These are phyloP conservation scores for Ophiostoma novo-ulmi DNA, from an alignment of 2,329 filamentous ascomycete genomes.

Conservation along the genomic window DNA sequence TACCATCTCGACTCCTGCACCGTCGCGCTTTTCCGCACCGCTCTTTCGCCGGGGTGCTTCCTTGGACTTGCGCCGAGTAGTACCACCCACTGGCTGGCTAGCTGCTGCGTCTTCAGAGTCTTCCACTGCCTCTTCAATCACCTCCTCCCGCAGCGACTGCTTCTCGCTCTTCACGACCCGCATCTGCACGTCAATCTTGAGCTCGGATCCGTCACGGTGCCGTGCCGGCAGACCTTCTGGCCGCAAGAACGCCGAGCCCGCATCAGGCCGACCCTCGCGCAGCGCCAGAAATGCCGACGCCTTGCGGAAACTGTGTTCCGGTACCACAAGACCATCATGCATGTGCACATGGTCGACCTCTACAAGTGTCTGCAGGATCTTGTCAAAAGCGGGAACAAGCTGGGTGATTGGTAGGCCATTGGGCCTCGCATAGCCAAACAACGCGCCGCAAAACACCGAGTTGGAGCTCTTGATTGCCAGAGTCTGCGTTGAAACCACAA, in stretches of 20 bases:
- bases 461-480: constrained; percentile 88
- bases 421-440: constrained; percentile 83
- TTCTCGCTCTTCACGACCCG: constrained; percentile 88
- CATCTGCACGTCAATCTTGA: constrained; percentile 95
- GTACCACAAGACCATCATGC: constrained; percentile 90
- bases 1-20: constrained; percentile 59
- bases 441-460: constrained; percentile 82
- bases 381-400: constrained; percentile 82
- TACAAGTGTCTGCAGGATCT: constrained; percentile 71
- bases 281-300: constrained; percentile 79
- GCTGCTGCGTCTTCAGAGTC: not conserved
- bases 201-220: constrained; percentile 84
- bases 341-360: constrained; percentile 81
- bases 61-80: not conserved
- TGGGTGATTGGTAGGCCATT: constrained; percentile 74
- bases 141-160: constrained; percentile 56
- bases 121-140: constrained; percentile 42
- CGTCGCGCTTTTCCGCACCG: constrained; percentile 3
- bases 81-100: not conserved
- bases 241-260: constrained; percentile 70
- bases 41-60: not conserved
- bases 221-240: constrained; percentile 79
- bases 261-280: constrained; percentile 75
- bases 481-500: constrained; percentile 76
- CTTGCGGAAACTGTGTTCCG: constrained; percentile 90